Base-by-base conservation (phyloP, 352 stramenopile species). In the Globisporangium yorkense region DNA sequence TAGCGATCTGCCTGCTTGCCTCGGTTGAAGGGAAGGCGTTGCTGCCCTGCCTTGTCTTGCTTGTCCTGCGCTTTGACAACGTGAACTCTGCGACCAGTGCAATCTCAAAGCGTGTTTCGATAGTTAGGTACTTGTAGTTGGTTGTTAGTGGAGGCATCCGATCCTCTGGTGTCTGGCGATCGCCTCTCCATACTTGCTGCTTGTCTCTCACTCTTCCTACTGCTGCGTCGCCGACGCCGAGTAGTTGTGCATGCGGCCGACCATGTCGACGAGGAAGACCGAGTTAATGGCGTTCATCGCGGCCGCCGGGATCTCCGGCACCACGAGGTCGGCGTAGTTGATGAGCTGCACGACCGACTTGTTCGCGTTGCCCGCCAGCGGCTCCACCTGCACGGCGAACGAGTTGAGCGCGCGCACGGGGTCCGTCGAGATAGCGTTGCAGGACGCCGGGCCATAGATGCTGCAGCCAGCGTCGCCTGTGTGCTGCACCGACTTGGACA, bases 241-340 rank as follows among this genome's bases (percentile, higher is more conserved):
- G 27, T 51, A 49, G 41, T 35, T 51, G 21, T 33, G 39, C 57
- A 63, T 63, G 49, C 65, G 65, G 5, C 31, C 57, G 57, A 72
- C 35, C 65, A 72, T 72, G 37, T 66, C 53, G 3, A 51, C 41
- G 21, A 72, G 57, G 57, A 69, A 72, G 10, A 43, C 37, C 8
- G 39, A 37, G 37, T 56, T 60, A 56, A 73, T 70, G 13, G 56
- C 39, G 56, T 74, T 74, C 50, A 70, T 66, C 39, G 71, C 56
- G 4, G 56, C 53, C 16, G 63, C 40, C 4, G 54, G 41, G 27
- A 74, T 47, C 13, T 62, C 61, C 0, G 67, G 67, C 15, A 21
- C 31, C n/a, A 51, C 56, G 31, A 67, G 54, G 59, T 70, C 59
- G 21, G 63, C 63, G 54, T 64, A 70, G 63, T 70, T 70, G 54